Evolutionary conservation across 768 basidiomycete genomes (phyloP), one percentile per base, ranked within the genome.

Genomic region (Calocybe cyanea): DNA sequence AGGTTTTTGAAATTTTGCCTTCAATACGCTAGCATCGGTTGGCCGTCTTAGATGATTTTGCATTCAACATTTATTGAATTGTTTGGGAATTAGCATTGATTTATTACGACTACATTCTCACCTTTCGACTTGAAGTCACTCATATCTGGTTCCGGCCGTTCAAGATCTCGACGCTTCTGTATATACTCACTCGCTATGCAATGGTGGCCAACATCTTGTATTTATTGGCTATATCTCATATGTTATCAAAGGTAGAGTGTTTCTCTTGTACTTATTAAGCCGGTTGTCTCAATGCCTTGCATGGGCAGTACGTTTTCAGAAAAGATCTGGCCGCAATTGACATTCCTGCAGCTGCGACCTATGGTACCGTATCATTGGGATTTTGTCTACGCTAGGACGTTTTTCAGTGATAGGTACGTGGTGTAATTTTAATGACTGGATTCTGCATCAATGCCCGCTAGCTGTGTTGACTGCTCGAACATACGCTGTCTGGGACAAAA

Each of bases 141-240:
- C 50, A 58, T 20, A 55, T 64, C 18, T 64, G 63, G 63, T 45
- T 47, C 1, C 34, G 33, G 14, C 56, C 40, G 50, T 48, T 60
- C 38, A 48, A 48, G n/a, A 9, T 52, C 2, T 58, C 54, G 2
- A 63, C 59, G 6, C 3, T 60, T 11, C 45, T 63, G 3, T 63
- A 64, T 35, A 46, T 61, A 14, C 51, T 55, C 21, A 56, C 60
- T 41, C 61, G 62, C 28, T 63, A 64, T 45, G 63, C 55, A 5
- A 45, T 64, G 7, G 38, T 57, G 3, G 59, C 58, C 15, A 61
- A 61, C 20, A 34, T 63, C n/a, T 33, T 62, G 4, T 63, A 62
- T 40, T 33, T 62, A 10, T 37, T 63, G 23, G 55, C 58, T 0
- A 57, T 63, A 33, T 39, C 51, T 2, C 21, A 36, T 9, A 45